Percentiles rank a stretch among this genome's conserved stretches.
Conservation (phyloP, 345 rosid genomes). For the Populus euphratica region DNA sequence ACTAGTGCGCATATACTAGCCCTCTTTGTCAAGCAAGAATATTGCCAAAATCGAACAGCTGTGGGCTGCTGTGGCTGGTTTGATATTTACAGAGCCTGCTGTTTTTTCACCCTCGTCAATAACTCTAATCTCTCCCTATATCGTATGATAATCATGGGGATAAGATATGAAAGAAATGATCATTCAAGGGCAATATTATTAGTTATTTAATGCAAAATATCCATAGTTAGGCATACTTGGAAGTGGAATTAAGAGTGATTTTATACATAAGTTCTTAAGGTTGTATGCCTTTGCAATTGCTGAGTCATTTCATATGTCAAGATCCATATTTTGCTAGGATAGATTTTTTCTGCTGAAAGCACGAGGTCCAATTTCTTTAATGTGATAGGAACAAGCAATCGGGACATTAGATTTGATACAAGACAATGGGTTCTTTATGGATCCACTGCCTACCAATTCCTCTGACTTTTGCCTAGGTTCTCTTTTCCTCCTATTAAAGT, state of each 20-base stretch:
- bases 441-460: not conserved
- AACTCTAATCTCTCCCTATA: too few species aligned
- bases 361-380: not conserved
- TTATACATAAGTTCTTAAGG: too few species aligned
- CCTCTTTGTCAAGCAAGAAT: constrained; percentile 17
- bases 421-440: not conserved
- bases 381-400: not conserved
- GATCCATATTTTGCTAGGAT: not conserved
- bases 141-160: too few species aligned
- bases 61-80: not conserved
- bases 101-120: too few species aligned
- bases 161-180: too few species aligned
- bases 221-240: too few species aligned
- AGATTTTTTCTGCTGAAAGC: not conserved
- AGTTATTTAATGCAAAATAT: too few species aligned
- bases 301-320: not conserved
- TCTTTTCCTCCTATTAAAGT: not conserved
- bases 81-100: too few species aligned
- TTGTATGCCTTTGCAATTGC: not conserved
- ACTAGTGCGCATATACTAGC: constrained; percentile 14
- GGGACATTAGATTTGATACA: not conserved
- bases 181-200: too few species aligned
- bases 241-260: too few species aligned
- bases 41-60: constrained; percentile 9
- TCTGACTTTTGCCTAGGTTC: not conserved